These are phyloP conservation scores for Nakazawaea wickerhamii DNA, from an alignment of 805 yeast genomes.

Conservation along the genomic window DNA sequence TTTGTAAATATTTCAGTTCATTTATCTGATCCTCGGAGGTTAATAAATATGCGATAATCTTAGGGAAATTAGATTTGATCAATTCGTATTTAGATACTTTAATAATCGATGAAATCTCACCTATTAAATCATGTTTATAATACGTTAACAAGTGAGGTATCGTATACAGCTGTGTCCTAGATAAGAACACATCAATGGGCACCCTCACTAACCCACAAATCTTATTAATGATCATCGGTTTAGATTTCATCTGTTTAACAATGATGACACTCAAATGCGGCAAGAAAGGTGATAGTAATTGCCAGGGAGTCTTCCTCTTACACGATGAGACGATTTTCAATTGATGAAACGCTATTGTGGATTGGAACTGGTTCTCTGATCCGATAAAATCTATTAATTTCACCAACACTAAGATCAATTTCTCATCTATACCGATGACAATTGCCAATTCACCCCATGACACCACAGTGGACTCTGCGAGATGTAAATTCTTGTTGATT, in stretches of 20 bases:
- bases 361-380: conserved; percentile 57
- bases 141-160: conserved; percentile 71
- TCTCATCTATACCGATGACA: conserved; percentile 54
- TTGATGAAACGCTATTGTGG: conserved; percentile 63
- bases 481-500: conserved; percentile 28
- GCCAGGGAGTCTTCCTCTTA: conserved; percentile 65
- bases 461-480: conserved; percentile 54
- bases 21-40: conserved; percentile 45
- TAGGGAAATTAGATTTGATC: conserved; percentile 41
- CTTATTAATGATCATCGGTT: conserved; percentile 48
- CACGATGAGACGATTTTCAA: conserved; percentile 53
- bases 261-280: conserved; percentile 64
- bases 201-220: conserved; percentile 65
- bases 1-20: conserved; percentile 43
- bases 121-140: conserved; percentile 56
- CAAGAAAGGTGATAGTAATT: conserved; percentile 71
- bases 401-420: conserved; percentile 59
- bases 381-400: conserved; percentile 63
- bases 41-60: conserved; percentile 54
- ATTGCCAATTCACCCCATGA: conserved; percentile 64
- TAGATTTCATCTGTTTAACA: conserved; percentile 45
- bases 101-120: conserved; percentile 52
- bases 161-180: conserved; percentile 65
- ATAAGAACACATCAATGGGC: conserved; percentile 54
- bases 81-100: conserved; percentile 41